Evolutionary conservation across 2,329 filamentous ascomycete genomes (phyloP).

Genomic region (Colletotrichum sp.): DNA sequence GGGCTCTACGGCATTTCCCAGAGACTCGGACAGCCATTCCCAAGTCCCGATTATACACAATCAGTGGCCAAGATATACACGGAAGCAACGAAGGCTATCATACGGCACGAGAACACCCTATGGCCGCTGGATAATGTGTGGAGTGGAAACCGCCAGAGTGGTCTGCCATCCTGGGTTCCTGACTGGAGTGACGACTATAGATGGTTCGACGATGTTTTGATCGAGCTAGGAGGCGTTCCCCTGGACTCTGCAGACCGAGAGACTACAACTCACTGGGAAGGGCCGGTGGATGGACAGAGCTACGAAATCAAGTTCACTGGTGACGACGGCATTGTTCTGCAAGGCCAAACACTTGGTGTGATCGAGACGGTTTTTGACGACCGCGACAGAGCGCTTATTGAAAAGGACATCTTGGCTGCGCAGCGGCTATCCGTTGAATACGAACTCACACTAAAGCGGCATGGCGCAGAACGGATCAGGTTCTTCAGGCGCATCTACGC

Average conservation of each 20-base stretch:
- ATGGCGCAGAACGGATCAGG: background rate
- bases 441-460: background rate
- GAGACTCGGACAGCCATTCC: background rate
- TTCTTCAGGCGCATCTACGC: background rate
- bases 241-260: background rate
- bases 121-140: background rate
- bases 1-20: background rate
- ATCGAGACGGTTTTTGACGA: background rate
- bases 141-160: background rate
- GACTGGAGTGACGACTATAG: background rate
- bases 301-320: background rate
- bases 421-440: background rate
- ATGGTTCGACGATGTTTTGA: background rate
- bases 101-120: background rate
- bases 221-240: background rate
- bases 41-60: background rate
- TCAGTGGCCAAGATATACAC: background rate
- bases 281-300: fast-evolving
- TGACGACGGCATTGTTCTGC: background rate
- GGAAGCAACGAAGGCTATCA: background rate
- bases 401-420: background rate
- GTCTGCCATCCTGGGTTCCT: background rate
- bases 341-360: background rate
- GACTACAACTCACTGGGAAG: background rate
- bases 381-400: background rate